phyloP scores from a whole-genome alignment of 192 early-diverging fungal genomes.

The Powellomyces hirtus region DNA sequence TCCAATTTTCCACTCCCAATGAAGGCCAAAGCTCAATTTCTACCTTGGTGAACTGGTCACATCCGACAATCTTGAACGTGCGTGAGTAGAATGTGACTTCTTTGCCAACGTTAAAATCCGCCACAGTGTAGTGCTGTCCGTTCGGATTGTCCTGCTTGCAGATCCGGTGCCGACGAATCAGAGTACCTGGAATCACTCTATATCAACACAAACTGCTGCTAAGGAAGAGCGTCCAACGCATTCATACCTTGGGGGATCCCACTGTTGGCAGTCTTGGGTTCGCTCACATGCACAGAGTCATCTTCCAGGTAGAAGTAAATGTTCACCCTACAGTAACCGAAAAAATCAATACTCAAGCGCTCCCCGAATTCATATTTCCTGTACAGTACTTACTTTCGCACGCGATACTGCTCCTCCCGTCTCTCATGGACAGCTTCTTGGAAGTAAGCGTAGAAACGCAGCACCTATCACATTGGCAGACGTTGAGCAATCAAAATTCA shows the following conservation, averaged over 20 bases:
- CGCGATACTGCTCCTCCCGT: constrained; percentile 57
- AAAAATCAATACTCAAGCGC: background rate
- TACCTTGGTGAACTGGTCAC: constrained; percentile 62
- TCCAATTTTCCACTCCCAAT: background rate
- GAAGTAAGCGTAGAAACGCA: constrained; percentile 65
- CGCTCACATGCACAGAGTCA: constrained; percentile 62
- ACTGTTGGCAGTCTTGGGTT: constrained; percentile 55
- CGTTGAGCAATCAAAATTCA: background rate
- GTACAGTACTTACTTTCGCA: constrained; percentile 43
- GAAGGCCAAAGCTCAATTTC: background rate
- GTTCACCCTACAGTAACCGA: constrained; percentile 41
- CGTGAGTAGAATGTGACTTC: constrained; percentile 58
- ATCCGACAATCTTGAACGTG: constrained; percentile 62
- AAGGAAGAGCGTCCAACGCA: no score
- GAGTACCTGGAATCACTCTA: constrained; percentile 48
- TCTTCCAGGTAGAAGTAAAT: constrained; percentile 65
- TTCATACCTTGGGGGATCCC: constrained; percentile 59
- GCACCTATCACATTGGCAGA: constrained; percentile 33
- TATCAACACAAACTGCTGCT: no score
- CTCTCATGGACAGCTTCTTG: constrained; percentile 58
- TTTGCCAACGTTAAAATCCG: constrained; percentile 56
- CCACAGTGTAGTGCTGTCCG: constrained; percentile 54
- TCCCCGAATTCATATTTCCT: background rate
- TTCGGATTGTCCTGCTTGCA: constrained; percentile 37
- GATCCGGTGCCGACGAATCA: constrained; percentile 58